Conservation (phyloP, 768 basidiomycete species). For the Rhodotorula paludigena region DNA sequence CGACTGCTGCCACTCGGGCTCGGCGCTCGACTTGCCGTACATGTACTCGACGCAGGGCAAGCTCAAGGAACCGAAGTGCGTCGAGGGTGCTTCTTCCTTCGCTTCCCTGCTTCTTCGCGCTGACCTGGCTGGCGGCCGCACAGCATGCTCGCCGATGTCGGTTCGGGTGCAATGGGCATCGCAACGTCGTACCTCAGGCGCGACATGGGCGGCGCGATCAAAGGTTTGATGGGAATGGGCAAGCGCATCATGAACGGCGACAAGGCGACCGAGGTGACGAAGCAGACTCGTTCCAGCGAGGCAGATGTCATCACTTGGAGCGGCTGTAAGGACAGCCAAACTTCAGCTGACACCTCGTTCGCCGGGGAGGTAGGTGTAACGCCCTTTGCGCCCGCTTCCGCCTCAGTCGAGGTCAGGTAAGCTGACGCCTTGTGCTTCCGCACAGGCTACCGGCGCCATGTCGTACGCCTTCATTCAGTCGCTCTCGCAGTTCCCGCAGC, state of each 20-base stretch:
- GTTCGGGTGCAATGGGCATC: constrained; percentile 74
- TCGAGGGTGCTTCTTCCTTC: not conserved
- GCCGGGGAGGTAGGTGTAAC: constrained; percentile 42
- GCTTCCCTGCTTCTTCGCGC: not conserved
- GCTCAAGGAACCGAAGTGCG: constrained; percentile 43
- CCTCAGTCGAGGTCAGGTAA: not conserved
- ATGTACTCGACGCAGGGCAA: constrained; percentile 43
- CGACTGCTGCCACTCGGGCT: constrained; percentile 72
- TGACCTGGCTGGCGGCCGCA: not conserved
- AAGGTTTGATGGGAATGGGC: constrained; percentile 66
- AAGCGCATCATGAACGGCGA: constrained; percentile 66
- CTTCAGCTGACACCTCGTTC: constrained; percentile 51
- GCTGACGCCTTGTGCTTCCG: not conserved
- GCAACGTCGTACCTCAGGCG: constrained; percentile 69
- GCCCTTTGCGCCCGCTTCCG: not conserved
- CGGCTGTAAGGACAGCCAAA: constrained; percentile 51
- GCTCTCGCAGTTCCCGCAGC: constrained; percentile 49
- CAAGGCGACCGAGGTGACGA: constrained; percentile 60
- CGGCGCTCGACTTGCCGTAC: constrained; percentile 60
- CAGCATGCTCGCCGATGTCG: constrained; percentile 63
- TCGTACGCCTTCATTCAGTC: constrained; percentile 43
- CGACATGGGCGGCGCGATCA: constrained; percentile 73
- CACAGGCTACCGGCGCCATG: constrained; percentile 54
- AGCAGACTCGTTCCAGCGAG: constrained; percentile 60
- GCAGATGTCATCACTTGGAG: constrained; percentile 66